Conservation (phyloP, 2,329 filamentous ascomycete genomes). For the Ceratocystis albifundus region DNA sequence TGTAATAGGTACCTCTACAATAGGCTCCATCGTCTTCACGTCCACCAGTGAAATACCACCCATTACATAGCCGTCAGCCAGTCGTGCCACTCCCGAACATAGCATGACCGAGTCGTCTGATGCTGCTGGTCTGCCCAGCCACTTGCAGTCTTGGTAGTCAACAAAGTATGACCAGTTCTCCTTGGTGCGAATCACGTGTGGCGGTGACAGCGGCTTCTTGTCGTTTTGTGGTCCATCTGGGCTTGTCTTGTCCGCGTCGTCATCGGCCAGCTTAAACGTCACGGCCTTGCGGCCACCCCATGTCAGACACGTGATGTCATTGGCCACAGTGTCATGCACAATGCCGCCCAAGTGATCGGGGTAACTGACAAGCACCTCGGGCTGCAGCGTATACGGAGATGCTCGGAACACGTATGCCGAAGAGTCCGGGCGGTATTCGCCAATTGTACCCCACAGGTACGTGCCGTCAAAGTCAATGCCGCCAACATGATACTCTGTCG, state of each 20-base stretch:
- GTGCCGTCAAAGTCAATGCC: slow-evolving; percentile 40
- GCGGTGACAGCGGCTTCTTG: background rate
- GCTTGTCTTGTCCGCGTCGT: background rate
- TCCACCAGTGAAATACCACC: slow-evolving; percentile 41
- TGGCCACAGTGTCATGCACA: slow-evolving; percentile 32
- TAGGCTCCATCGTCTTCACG: slow-evolving; percentile 34
- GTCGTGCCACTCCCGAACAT: slow-evolving; percentile 36
- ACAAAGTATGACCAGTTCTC: slow-evolving; percentile 36
- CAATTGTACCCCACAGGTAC: slow-evolving; percentile 37
- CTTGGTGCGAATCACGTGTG: slow-evolving; percentile 24
- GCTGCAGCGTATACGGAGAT: slow-evolving; percentile 31
- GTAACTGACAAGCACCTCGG: slow-evolving; percentile 30
- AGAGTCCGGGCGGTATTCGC: slow-evolving; percentile 38
- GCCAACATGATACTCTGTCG: slow-evolving; percentile 37
- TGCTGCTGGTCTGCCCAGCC: slow-evolving; percentile 33
- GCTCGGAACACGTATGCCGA: slow-evolving; percentile 35
- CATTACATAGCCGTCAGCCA: slow-evolving; percentile 28
- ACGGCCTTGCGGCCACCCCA: slow-evolving; percentile 38
- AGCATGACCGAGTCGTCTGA: slow-evolving; percentile 37
- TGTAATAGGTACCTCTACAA: slow-evolving; percentile 37
- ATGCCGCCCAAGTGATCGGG: slow-evolving; percentile 38
- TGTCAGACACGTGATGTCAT: slow-evolving; percentile 34
- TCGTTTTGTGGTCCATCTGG: background rate
- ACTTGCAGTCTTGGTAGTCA: slow-evolving; percentile 44
- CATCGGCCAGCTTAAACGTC: slow-evolving; percentile 29